Conservation (phyloP, 108 stramenopile genomes). For the Pseudonitzschia delicatissima region DNA sequence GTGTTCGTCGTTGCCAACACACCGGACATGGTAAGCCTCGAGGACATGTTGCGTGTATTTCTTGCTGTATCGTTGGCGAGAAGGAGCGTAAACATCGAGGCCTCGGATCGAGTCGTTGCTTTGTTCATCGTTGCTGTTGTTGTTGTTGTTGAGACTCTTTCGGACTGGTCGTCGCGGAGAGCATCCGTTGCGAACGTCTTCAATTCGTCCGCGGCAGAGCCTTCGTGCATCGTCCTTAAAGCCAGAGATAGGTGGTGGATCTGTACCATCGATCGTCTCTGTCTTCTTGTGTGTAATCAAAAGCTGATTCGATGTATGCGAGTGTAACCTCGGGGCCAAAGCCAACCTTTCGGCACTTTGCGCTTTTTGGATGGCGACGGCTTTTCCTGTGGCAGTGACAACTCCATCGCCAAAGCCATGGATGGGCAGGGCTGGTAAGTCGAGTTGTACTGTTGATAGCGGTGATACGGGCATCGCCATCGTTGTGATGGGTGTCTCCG, state of each 20-base stretch:
- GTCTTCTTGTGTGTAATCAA: conserved; percentile 18
- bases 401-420: neutral
- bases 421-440: neutral
- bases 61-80: conserved; percentile 15
- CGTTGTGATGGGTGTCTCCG: too few species aligned
- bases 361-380: neutral
- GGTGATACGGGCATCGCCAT: too few species aligned
- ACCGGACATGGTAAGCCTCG: conserved; percentile 9
- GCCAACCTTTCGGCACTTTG: neutral
- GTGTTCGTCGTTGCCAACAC: conserved; percentile 6
- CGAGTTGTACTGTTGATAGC: too few species aligned
- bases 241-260: neutral
- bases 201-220: conserved; percentile 6
- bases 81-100: conserved; percentile 25
- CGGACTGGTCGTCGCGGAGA: too few species aligned
- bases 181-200: too few species aligned
- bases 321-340: conserved; percentile 12
- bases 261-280: conserved; percentile 13
- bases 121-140: neutral
- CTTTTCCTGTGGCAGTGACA: neutral
- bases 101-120: conserved; percentile 21
- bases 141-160: too few species aligned
- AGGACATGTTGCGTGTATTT: conserved; percentile 21
- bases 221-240: conserved; percentile 18
- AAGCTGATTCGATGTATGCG: conserved; percentile 12